phyloP scores from a whole-genome alignment of 768 basidiomycete species.

The Mycena polygramma region DNA sequence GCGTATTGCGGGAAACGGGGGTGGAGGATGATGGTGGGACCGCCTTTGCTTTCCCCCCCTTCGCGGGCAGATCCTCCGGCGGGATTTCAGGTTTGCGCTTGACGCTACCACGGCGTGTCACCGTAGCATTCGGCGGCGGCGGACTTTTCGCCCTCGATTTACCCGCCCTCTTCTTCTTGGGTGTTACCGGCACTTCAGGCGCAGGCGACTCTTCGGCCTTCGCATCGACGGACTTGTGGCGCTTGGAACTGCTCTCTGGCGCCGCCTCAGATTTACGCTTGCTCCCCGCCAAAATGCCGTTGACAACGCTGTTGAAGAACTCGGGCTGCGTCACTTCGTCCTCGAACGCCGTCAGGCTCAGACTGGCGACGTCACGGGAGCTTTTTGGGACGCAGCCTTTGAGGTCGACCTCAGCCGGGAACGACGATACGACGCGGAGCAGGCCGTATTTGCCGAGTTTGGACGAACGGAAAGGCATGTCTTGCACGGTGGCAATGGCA shows the following conservation, averaged over 20 bases:
- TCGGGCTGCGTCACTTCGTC: constrained; percentile 13
- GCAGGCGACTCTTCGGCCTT: background rate
- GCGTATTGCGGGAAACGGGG: no score
- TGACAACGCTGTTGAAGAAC: constrained; percentile 15
- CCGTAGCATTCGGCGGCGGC: no score
- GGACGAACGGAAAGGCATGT: constrained; percentile 2
- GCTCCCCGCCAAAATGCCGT: constrained; percentile 17
- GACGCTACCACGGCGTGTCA: no score
- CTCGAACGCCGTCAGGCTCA: constrained; percentile 7
- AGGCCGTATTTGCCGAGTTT: constrained; percentile 10
- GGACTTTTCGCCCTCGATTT: background rate
- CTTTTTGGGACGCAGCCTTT: background rate
- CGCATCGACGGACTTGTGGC: background rate
- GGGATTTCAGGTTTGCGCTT: no score
- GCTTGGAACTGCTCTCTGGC: background rate
- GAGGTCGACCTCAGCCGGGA: constrained; percentile 13
- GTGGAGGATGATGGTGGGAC: no score
- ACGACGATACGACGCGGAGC: constrained; percentile 7
- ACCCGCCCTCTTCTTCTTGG: background rate
- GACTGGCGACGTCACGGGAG: constrained; percentile 13
- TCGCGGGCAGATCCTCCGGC: no score
- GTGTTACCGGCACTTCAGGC: background rate
- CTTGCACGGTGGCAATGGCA: background rate
- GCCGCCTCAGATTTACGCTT: constrained; percentile 8
- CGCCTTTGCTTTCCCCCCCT: no score